Base-by-base conservation (phyloP, 306 rosid species). In the Clitoria ternatea region DNA sequence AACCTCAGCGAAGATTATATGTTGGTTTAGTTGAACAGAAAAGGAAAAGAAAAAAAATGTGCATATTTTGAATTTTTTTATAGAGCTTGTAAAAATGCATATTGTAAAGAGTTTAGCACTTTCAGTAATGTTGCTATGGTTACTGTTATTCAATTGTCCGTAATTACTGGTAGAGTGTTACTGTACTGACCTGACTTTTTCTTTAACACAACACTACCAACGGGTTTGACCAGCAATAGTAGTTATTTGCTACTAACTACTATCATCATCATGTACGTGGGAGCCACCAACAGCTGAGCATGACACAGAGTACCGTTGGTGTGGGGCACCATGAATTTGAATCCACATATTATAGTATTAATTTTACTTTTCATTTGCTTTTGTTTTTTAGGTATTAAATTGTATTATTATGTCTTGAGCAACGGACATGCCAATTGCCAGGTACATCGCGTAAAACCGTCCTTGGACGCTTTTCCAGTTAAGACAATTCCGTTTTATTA, bases 241-340 rank as follows among this genome's bases (percentile, higher is more conserved):
- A 66, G 12, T 64, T 36, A 22, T 33, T 13, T 49, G 60, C 36
- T 53, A 24, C 8, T 3, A 35, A 29, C 4, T 55, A n/a, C 39
- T 12, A 22, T 27, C n/a, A 14, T 59, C n/a, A 50, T 64, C 8
- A 19, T 67, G 8, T 39, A 9, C 61, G 79, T 79, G 82, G 75
- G 82, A 79, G 43, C 82, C 79, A 72, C 78, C 33, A 26, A 36
- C 75, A 66, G 70, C 78, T 27, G 40, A 62, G 55, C 24, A 26
- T 43, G 73, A 68, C 62, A 4, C 66, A 50, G 36, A 61, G 5
- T 80, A 75, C 69, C 65, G 62, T 64, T 49, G 65, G 73, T 7
- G 73, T 64, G 73, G 79, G 48, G 60, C 44, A 39, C 30, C 29
- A 42, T 52, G 33, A 76, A 26, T 72, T 56, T 39, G 7, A 63